Evolutionary conservation across 208 protist genomes (phyloP), one percentile per base, ranked within the genome.

Genomic region (Crithidia sp.): DNA sequence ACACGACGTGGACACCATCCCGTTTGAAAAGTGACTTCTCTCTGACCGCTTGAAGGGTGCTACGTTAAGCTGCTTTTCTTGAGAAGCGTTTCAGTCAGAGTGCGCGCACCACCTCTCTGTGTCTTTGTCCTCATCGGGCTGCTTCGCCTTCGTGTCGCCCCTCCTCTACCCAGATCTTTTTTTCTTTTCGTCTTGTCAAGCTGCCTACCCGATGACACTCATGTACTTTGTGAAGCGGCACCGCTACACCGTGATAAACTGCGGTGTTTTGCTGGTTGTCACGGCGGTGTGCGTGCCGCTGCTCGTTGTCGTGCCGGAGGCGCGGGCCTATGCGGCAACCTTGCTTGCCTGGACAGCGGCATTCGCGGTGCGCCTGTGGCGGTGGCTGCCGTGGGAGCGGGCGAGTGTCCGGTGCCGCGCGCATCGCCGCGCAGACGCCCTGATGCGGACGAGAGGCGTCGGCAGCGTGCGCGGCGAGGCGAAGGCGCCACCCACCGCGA

Each of bases 241-340:
- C 45, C 74, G 49, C 52, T 55, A 73, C 53, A 28, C 10, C 28
- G 54, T 63, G 5, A 61, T 73, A 41, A 8, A 64, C 44, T 53
- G 9, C 13, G 47, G 37, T 0, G 36, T 73, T 4, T 50, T 78
- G 66, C 5, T 53, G 8, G 13, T 67, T 7, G 43, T 62, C 10
- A 43, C 68, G 59, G 60, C 40, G 8, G 74, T 73, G 7, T 78
- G 74, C 39, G 66, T 78, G 14, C 74, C 74, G 17, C 58, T 78
- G 8, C 66, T 78, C 40, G 57, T 57, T 7, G 19, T 62, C 2
- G 49, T 78, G 36, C 57, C 66, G 8, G 66, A 68, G 9, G 64
- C 67, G 47, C 66, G 65, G 10, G 59, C 74, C 40, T 78, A 72
- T 52, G 41, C 50, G 12, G 74, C 53, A 39, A 78, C 74, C 10